phyloP scores from a whole-genome alignment of 2,329 filamentous ascomycete genomes.

The Decorospora gaudefroyi region DNA sequence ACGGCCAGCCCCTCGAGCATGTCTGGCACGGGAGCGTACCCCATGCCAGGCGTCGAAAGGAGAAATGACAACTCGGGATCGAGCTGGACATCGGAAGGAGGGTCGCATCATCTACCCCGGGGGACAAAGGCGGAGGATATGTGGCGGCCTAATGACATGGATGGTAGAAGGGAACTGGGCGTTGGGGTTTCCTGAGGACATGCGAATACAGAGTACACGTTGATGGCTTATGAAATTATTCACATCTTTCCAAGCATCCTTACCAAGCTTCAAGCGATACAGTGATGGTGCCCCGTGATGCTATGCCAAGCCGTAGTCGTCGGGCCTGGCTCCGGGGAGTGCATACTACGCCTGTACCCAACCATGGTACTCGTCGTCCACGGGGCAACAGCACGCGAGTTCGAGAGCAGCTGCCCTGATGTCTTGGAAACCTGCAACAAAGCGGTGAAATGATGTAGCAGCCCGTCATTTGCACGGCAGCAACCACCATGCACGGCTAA shows the following conservation, averaged over 20 bases:
- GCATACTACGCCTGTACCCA: not conserved
- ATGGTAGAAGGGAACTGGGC: slow-evolving; percentile 23
- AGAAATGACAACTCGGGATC: slow-evolving; percentile 60
- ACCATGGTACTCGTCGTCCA: slow-evolving; percentile 2
- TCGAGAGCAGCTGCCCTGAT: not conserved
- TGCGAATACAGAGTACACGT: slow-evolving; percentile 4
- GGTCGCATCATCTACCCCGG: slow-evolving; percentile 67
- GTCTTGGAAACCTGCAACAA: slow-evolving; percentile 4
- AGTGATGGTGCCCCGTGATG: not conserved
- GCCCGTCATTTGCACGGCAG: slow-evolving; percentile 35
- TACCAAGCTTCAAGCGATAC: slow-evolving; percentile 7
- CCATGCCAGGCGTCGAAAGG: slow-evolving; percentile 51
- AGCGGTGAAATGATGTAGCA: slow-evolving; percentile 27
- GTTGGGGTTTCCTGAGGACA: slow-evolving; percentile 33
- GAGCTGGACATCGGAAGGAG: slow-evolving; percentile 48
- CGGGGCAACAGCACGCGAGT: slow-evolving; percentile 7
- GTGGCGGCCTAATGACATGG: slow-evolving; percentile 58
- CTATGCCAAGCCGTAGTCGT: slow-evolving; percentile 4
- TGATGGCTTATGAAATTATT: no score
- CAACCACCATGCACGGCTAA: slow-evolving; percentile 33
- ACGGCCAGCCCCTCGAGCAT: slow-evolving; percentile 50
- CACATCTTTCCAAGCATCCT: not conserved
- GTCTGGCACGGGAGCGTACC: slow-evolving; percentile 42
- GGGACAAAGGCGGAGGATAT: slow-evolving; percentile 87
- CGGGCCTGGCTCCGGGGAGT: slow-evolving; percentile 4